phyloP scores from a whole-genome alignment of 805 yeast genomes.

The Trichomonascus vanleenenianus region DNA sequence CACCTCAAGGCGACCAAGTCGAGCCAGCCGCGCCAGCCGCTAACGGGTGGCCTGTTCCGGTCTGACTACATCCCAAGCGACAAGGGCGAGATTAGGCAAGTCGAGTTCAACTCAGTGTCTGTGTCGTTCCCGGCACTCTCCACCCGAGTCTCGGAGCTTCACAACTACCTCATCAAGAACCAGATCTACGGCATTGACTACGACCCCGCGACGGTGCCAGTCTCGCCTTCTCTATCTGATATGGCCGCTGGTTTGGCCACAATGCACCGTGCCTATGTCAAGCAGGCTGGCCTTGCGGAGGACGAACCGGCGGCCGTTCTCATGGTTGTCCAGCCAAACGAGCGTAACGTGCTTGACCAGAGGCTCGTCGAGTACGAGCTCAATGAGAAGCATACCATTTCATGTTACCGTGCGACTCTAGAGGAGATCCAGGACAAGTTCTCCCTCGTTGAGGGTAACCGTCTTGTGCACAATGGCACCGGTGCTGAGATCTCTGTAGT shows the following conservation, averaged over 20 bases:
- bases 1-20: slow-evolving; percentile 34
- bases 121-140: slow-evolving; percentile 93
- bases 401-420: slow-evolving; percentile 59
- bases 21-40: slow-evolving; percentile 46
- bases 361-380: slow-evolving; percentile 70
- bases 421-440: slow-evolving; percentile 38
- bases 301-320: slow-evolving; percentile 39
- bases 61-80: slow-evolving; percentile 66
- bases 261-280: slow-evolving; percentile 51
- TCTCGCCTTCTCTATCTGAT: slow-evolving; percentile 53
- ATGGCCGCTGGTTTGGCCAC: slow-evolving; percentile 64
- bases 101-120: slow-evolving; percentile 92
- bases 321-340: slow-evolving; percentile 76
- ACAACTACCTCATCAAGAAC: slow-evolving; percentile 42
- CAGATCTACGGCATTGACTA: slow-evolving; percentile 24
- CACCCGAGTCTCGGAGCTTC: slow-evolving; percentile 68
- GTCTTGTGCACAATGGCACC: slow-evolving; percentile 45
- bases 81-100: slow-evolving; percentile 64
- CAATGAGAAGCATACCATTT: slow-evolving; percentile 46
- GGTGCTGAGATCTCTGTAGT: slow-evolving; percentile 77
- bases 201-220: slow-evolving; percentile 43
- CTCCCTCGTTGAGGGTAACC: slow-evolving; percentile 13
- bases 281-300: background rate
- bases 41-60: slow-evolving; percentile 78
- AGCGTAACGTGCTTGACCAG: slow-evolving; percentile 89